phyloP scores from a whole-genome alignment of 345 rosid species.

The Camelina hispida region DNA sequence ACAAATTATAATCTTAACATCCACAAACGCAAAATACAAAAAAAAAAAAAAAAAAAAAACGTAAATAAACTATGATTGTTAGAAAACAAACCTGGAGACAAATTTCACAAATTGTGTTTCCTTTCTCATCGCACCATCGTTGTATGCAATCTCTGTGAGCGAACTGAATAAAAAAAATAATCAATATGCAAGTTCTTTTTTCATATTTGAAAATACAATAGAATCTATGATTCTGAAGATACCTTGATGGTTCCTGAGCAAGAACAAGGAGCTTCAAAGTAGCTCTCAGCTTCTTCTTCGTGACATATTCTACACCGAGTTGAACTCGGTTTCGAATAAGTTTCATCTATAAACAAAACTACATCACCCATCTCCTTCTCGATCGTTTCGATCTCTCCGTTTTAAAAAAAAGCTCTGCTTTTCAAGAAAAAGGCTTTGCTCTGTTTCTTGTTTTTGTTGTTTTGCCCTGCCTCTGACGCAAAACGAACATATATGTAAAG shows the following conservation, averaged over 20 bases:
- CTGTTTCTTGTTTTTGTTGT: constrained; percentile 3
- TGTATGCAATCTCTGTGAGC: constrained; percentile 89
- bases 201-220: neutral
- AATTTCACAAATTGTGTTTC: constrained; percentile 88
- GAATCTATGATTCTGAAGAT: neutral
- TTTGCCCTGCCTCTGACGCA: constrained; percentile 16
- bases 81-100: constrained; percentile 74
- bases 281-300: constrained; percentile 72
- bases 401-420: no score
- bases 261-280: constrained; percentile 92
- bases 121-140: constrained; percentile 98
- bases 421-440: neutral
- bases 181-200: neutral
- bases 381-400: neutral
- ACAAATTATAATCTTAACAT: neutral
- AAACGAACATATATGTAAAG: neutral
- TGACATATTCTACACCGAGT: constrained; percentile 77
- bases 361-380: constrained; percentile 59
- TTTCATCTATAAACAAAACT: constrained; percentile 57
- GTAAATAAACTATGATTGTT: neutral
- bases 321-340: constrained; percentile 41
- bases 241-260: constrained; percentile 97
- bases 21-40: neutral
- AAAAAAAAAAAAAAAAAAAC: neutral
- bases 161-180: constrained; percentile 17